Conservation (phyloP, 768 basidiomycete species). For the Sutorius australiensis region DNA sequence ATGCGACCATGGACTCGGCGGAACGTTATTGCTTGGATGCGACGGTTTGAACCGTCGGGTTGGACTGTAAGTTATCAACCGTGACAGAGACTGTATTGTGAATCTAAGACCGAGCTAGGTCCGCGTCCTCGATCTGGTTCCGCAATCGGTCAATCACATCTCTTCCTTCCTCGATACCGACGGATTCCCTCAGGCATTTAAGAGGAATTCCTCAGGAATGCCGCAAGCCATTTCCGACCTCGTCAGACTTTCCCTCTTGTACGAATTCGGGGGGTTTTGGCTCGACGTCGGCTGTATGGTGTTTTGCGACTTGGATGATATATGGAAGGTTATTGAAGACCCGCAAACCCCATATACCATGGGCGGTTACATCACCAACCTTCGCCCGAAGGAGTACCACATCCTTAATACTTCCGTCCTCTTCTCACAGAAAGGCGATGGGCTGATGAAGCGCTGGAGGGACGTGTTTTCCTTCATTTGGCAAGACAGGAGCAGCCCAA, state of each 20-base stretch:
- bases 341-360: neutral
- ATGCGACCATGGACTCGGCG: slow-evolving; percentile 3
- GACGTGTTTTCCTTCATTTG: neutral
- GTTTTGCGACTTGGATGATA: neutral
- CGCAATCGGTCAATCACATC: neutral
- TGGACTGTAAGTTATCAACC: neutral
- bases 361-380: slow-evolving; percentile 3
- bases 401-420: slow-evolving; percentile 3
- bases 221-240: neutral
- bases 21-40: slow-evolving; percentile 1
- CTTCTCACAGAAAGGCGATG: slow-evolving; percentile 1
- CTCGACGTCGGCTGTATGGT: slow-evolving; percentile 5
- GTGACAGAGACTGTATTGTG: neutral
- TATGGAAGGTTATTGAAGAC: slow-evolving; percentile 1
- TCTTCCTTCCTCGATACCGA: neutral
- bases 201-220: neutral
- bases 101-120: neutral
- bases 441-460: neutral
- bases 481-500: neutral
- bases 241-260: neutral
- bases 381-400: slow-evolving; percentile 4
- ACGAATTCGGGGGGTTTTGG: slow-evolving; percentile 4
- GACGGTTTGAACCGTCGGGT: slow-evolving; percentile 1
- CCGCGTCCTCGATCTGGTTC: neutral
- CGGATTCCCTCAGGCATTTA: neutral